These are phyloP conservation scores for Gamsiella multidivaricata DNA, from an alignment of 192 early-diverging fungal species.

Conservation along the genomic window DNA sequence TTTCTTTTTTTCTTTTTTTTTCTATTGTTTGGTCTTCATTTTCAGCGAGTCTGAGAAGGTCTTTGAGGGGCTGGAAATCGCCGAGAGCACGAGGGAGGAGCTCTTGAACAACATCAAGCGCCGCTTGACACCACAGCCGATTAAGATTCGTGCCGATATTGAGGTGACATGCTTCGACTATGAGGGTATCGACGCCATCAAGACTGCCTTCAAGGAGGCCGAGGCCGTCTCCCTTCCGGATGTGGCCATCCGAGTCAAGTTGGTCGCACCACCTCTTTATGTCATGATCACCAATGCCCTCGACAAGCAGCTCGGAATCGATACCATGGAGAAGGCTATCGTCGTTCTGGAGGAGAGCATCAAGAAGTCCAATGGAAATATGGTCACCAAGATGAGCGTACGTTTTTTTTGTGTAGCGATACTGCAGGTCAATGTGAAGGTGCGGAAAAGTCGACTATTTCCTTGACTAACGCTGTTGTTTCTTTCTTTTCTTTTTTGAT, in stretches of 20 bases:
- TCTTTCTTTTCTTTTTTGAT: constrained; percentile 27
- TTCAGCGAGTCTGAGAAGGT: constrained; percentile 84
- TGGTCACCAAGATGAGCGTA: constrained; percentile 89
- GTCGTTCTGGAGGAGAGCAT: constrained; percentile 83
- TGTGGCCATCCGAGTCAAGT: constrained; percentile 82
- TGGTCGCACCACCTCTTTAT: constrained; percentile 95
- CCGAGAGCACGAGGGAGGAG: constrained; percentile 72
- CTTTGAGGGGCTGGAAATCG: constrained; percentile 83
- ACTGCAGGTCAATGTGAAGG: not conserved
- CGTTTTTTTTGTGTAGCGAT: constrained; percentile 8
- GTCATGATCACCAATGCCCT: constrained; percentile 88
- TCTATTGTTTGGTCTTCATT: not conserved
- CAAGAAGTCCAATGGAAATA: constrained; percentile 73
- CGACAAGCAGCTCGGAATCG: constrained; percentile 87
- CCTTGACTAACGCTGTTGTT: not conserved
- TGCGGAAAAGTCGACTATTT: too few relatives aligned
- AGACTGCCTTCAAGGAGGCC: constrained; percentile 86
- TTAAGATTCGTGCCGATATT: constrained; percentile 97
- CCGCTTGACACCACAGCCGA: constrained; percentile 93
- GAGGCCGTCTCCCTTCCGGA: constrained; percentile 82
- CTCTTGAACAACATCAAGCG: constrained; percentile 86
- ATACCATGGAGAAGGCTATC: constrained; percentile 90
- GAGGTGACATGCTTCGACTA: constrained; percentile 94
- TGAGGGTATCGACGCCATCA: constrained; percentile 97
- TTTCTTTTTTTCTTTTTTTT: not conserved